phyloP scores from a whole-genome alignment of 495 filamentous ascomycete species.

The Ramalina peruviana region DNA sequence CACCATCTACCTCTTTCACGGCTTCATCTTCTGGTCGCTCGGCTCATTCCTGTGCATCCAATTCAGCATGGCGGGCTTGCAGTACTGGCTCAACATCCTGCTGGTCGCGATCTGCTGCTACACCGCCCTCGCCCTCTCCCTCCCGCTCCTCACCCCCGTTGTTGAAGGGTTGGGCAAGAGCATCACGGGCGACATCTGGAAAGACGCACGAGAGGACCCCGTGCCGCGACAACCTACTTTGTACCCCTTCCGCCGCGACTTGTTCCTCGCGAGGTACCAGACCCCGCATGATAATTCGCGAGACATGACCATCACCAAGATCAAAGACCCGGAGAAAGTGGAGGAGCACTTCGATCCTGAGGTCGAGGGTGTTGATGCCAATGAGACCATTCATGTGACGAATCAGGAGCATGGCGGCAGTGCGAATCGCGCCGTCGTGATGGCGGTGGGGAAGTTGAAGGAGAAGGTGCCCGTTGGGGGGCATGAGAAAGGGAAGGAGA shows the following conservation, averaged over 20 bases:
- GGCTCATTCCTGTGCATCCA: constrained; percentile 17
- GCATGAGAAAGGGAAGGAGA: too few species aligned
- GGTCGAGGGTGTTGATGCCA: too few species aligned
- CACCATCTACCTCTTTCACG: constrained; percentile 32
- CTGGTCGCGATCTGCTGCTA: constrained; percentile 11
- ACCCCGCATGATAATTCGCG: not conserved
- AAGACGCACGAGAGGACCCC: constrained; percentile 5
- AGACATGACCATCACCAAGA: not conserved
- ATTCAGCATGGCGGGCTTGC: constrained; percentile 5
- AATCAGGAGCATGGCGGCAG: too few species aligned
- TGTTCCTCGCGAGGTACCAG: not conserved
- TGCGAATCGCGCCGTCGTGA: too few species aligned
- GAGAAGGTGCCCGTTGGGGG: too few species aligned
- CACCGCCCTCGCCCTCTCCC: not conserved
- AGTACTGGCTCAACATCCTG: constrained; percentile 18
- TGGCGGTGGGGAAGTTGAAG: too few species aligned
- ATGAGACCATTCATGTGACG: too few species aligned
- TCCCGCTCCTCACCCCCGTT: constrained; percentile 9
- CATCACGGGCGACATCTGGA: constrained; percentile 11
- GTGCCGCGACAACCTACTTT: not conserved
- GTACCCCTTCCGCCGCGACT: constrained; percentile 4
- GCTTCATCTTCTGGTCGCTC: constrained; percentile 27
- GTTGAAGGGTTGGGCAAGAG: constrained; percentile 13
- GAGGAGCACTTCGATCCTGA: too few species aligned
- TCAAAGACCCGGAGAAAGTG: not conserved